phyloP scores from a whole-genome alignment of 495 filamentous ascomycete genomes.

The Lasiosphaeria hispida region DNA sequence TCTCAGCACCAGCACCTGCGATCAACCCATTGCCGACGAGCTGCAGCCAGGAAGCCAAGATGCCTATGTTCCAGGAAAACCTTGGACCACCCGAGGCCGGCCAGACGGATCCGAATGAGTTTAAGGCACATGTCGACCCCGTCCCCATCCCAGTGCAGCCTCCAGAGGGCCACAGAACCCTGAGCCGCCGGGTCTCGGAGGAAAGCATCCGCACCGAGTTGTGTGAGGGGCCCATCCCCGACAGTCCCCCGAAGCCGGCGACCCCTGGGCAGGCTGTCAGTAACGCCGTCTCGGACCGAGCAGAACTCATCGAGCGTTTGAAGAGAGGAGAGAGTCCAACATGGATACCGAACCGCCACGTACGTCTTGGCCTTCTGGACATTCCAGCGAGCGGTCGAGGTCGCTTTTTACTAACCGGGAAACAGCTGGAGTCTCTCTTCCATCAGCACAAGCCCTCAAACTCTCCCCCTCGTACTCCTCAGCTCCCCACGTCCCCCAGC shows the following conservation, averaged over 20 bases:
- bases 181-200: slow-evolving; percentile 41
- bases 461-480: slow-evolving; percentile 37
- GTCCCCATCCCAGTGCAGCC: slow-evolving; percentile 20
- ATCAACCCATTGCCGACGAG: too few species aligned
- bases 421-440: slow-evolving; percentile 41
- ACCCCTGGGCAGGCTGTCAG: slow-evolving; percentile 30
- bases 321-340: slow-evolving; percentile 77
- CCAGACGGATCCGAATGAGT: neutral
- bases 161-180: slow-evolving; percentile 9
- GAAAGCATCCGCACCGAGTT: slow-evolving; percentile 56
- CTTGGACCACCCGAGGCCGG: slow-evolving; percentile 26
- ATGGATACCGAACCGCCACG: slow-evolving; percentile 66
- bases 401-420: slow-evolving; percentile 1
- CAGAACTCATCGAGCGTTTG: slow-evolving; percentile 78
- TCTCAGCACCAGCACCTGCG: too few species aligned
- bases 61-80: slow-evolving; percentile 61
- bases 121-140: neutral
- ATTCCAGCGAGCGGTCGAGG: neutral
- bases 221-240: slow-evolving; percentile 53
- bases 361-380: slow-evolving; percentile 40
- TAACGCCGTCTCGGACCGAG: slow-evolving; percentile 54
- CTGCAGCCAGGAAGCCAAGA: too few species aligned
- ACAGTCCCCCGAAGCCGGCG: slow-evolving; percentile 34
- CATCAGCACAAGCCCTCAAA: slow-evolving; percentile 25
- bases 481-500: slow-evolving; percentile 29